Conservation (phyloP, 2,329 filamentous ascomycete genomes). For the Fusarium concolor region DNA sequence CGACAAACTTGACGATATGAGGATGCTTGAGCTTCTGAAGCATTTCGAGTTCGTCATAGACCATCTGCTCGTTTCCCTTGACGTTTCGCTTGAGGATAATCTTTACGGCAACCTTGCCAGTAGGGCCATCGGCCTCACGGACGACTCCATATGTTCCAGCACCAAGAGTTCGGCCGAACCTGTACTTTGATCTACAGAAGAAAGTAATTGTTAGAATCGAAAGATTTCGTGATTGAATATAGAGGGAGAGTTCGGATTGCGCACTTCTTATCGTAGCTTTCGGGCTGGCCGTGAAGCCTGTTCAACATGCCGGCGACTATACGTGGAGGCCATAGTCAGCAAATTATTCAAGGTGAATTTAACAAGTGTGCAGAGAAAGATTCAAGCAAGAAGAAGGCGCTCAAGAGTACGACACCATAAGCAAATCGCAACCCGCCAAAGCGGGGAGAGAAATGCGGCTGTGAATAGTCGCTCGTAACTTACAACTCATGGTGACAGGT, state of each 20-base stretch:
- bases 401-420: constrained; percentile 1
- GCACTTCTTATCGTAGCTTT: constrained; percentile 99
- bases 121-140: constrained; percentile 87
- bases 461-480: constrained; percentile 45
- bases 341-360: constrained; percentile 4
- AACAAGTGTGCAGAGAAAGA: neutral
- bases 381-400: neutral
- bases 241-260: constrained; percentile 45
- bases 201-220: constrained; percentile 43
- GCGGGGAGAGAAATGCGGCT: constrained; percentile 43
- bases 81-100: constrained; percentile 99
- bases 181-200: constrained; percentile 78
- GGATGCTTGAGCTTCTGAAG: constrained; percentile 90
- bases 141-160: constrained; percentile 99
- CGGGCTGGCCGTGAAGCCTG: constrained; percentile 94
- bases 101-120: constrained; percentile 93
- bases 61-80: constrained; percentile 98
- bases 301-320: constrained; percentile 90
- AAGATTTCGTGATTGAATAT: constrained; percentile 13
- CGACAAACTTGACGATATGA: constrained; percentile 96
- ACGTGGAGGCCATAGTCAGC: constrained; percentile 42
- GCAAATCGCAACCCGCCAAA: constrained; percentile 25
- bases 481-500: constrained; percentile 48
- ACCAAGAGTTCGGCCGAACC: constrained; percentile 91
- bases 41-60: constrained; percentile 96